Base-by-base conservation (phyloP, 192 early-diverging fungal genomes). In the Linnemannia elongata region DNA sequence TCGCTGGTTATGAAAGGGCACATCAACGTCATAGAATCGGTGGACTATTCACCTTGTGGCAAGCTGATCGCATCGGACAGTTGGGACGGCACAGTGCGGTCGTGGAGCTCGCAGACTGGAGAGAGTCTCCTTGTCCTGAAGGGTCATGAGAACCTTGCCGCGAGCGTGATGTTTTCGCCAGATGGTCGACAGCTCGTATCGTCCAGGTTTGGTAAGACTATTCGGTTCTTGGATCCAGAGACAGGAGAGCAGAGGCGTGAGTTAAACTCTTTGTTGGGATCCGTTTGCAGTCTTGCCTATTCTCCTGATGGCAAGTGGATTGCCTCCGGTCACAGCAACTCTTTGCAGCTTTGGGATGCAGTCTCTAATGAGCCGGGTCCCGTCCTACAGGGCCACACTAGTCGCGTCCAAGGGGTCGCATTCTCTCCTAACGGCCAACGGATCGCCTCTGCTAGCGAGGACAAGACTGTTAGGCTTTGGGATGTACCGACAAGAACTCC, bases 91-190 rank as follows among this genome's bases (percentile, higher is more conserved):
- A 70, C 69, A 20, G 69, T 39, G 10, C 69, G 69, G 10, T 13
- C 39, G 8, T 77, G 76, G 76, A 38, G 54, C 72, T 8, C 74
- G 49, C 9, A 39, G n/a, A 74, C 73, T 3, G 42, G 49, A 15
- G 27, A n/a, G 18, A 13, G 10, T 6, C 22, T 42, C 3, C 7
- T 49, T 47, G 33, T 55, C 9, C 15, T 75, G 15, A 3, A 49
- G 44, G 49, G 33, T 7, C 47, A 47, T 30, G 35, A 18, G 0
- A 38, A 17, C 33, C 0, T 0, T 47, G 74, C 57, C 47, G 1
- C 3, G 6, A 38, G 33, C 5, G 36, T 36, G 9, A 44, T 6
- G 30, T 75, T 27, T 44, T 55, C 74, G 0, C 33, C 74, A 33
- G 30, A 75, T 54, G 44, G 47, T 13, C 74, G 36, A 30, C 10